phyloP scores from a whole-genome alignment of 2,329 filamentous ascomycete species.

The Talaromyces sp. region DNA sequence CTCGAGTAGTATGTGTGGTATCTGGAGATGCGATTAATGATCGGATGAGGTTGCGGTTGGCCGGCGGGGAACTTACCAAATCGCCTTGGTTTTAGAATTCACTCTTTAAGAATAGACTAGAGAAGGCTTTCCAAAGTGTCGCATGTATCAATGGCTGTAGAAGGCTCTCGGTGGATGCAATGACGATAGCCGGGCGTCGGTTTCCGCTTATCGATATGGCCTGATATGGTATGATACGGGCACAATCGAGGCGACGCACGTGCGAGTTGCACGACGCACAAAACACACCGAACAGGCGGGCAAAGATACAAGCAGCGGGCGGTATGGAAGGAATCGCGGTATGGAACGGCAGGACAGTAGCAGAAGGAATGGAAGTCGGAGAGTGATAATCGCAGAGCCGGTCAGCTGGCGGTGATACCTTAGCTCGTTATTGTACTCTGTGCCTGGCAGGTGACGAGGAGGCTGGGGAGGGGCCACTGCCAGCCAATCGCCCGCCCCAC shows the following conservation, averaged over 20 bases:
- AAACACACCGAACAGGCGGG: not conserved
- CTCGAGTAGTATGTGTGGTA: not conserved
- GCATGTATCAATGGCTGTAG: not conserved
- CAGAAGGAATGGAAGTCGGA: conserved; percentile 15
- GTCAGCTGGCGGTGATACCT: not conserved
- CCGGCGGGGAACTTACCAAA: not conserved
- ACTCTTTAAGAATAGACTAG: not conserved
- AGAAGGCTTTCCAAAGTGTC: not conserved
- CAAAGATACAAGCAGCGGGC: not conserved
- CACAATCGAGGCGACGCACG: not conserved
- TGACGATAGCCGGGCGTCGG: conserved; percentile 4
- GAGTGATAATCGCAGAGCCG: not conserved
- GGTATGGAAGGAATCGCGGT: conserved; percentile 2
- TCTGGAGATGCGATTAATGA: not conserved
- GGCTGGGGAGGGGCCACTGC: conserved; percentile 5
- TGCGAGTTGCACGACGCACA: not conserved
- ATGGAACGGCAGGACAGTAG: conserved; percentile 9
- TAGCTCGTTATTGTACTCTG: not conserved
- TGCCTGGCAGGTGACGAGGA: conserved; percentile 13
- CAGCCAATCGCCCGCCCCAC: conserved; percentile 15
- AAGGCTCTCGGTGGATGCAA: not conserved
- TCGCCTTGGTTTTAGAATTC: not conserved
- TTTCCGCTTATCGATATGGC: conserved; percentile 9
- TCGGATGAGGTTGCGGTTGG: not conserved
- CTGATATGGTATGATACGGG: not conserved